Evolutionary conservation across 2,329 filamentous ascomycete genomes (phyloP), one percentile per base, ranked within the genome.

Genomic region (Aspergillus cejpii): DNA sequence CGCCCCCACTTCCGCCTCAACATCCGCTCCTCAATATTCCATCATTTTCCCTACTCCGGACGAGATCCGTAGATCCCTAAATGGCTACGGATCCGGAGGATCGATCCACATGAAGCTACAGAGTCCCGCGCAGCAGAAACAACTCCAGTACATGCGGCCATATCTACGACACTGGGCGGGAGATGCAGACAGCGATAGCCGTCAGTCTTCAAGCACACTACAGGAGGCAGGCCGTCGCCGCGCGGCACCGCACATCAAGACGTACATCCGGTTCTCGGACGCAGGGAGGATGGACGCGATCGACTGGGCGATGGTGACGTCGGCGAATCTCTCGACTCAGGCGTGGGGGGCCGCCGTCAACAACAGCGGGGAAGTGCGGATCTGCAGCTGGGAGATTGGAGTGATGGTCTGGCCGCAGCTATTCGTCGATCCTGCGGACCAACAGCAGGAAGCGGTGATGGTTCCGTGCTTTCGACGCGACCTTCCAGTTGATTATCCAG

Each of bases 251-350:
- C 89, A 95, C 55, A 85, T 94, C 61, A 95, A 95, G 64, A 94
- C 88, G 0, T 95, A 92, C 58, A 81, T 90, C 36, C 79, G 85
- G 3, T 89, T 76, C 55, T 53, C 63, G 0, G 62, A 72, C 39
- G 27, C 54, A 3, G 47, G 58, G 11, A 51, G 41, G 2, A 68
- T 69, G 59, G 59, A 64, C 5, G 62, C 51, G 0, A 81, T 94
- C 29, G 85, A 92, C 59, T 95, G 89, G 90, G 87, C 86, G 1
- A 73, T 95, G 51, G 63, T 94, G 2, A 94, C 87, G 0, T 92
- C 86, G n/a, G 88, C 89, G n/a, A 95, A 94, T 55, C 64, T 95
- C 2, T 92, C 86, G 1, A 91, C 83, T 49, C 88, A 94, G 65
- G 89, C 89, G 0, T 95, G 89, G 90, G 89, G 89, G 1, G 81